A percentile compares a stretch with the other conserved stretches of the same genome.
Evolutionary conservation across 257 asterid genomes (phyloP).

Genomic region (Dorcoceras hygrometricum): DNA sequence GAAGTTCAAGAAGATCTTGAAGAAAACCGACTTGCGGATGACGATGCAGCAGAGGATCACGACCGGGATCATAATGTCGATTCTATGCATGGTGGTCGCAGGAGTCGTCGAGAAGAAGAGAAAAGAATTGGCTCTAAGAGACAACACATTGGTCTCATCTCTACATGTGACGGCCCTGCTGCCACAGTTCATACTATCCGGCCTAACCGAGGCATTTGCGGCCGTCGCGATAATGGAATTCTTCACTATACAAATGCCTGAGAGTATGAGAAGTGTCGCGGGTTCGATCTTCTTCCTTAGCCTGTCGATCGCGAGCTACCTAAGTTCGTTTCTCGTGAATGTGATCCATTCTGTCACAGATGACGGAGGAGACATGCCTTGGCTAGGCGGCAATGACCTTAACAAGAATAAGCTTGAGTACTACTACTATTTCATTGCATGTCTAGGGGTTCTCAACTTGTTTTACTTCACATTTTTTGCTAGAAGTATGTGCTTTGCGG

Average conservation of each 20-base stretch:
- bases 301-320: conserved; percentile 51
- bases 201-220: conserved; percentile 65
- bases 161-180: conserved; percentile 43
- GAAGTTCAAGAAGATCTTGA: conserved; percentile 28
- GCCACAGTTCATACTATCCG: conserved; percentile 66
- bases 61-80: conserved; percentile 53
- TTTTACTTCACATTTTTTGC: conserved; percentile 52
- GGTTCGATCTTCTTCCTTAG: conserved; percentile 64
- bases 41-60: conserved; percentile 37
- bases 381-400: conserved; percentile 73
- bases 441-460: conserved; percentile 42
- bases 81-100: conserved; percentile 58
- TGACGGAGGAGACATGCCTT: conserved; percentile 32
- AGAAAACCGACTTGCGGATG: conserved; percentile 37
- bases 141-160: conserved; percentile 42
- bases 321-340: conserved; percentile 56
- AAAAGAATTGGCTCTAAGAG: conserved; percentile 35
- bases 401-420: conserved; percentile 59
- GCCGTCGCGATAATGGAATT: conserved; percentile 67
- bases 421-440: conserved; percentile 54
- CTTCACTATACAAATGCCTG: conserved; percentile 51
- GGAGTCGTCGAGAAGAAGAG: conserved; percentile 52
- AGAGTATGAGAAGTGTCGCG: conserved; percentile 65
- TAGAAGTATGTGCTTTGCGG: conserved; percentile 31
- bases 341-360: conserved; percentile 33